Percentiles rank a stretch among this genome's conserved stretches.
phyloP scores from a whole-genome alignment of 768 basidiomycete genomes.

The Pleurotus djamor region DNA sequence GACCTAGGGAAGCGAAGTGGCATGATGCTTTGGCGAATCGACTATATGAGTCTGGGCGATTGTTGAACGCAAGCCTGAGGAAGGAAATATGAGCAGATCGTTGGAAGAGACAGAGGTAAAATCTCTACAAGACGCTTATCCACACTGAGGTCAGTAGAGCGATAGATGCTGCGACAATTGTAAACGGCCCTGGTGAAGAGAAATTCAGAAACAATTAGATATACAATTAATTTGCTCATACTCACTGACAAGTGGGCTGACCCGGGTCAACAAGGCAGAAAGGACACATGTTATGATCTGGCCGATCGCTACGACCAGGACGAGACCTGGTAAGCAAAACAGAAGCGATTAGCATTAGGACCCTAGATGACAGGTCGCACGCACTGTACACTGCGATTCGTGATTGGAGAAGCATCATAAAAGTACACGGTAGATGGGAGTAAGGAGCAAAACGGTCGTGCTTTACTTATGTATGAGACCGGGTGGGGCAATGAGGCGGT shows the following conservation, averaged over 20 bases:
- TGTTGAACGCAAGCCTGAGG: conserved; percentile 13
- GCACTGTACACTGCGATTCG: neutral
- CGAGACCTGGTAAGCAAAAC: neutral
- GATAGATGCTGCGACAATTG: neutral
- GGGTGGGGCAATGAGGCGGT: neutral
- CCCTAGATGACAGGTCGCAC: neutral
- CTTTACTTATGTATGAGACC: neutral
- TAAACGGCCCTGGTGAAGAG: neutral
- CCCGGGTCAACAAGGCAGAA: neutral
- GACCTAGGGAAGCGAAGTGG: conserved; percentile 13
- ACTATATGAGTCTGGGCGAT: conserved; percentile 15
- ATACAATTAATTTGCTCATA: neutral
- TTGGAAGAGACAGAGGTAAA: neutral
- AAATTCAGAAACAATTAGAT: neutral
- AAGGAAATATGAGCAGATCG: neutral
- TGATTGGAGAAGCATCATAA: neutral
- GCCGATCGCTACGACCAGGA: neutral
- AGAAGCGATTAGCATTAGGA: neutral
- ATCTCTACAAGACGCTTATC: neutral
- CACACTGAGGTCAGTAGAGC: neutral
- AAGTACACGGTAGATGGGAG: neutral
- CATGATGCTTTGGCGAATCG: conserved; percentile 9
- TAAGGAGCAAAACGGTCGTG: neutral
- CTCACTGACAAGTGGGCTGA: neutral
- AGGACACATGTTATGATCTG: neutral